Evolutionary conservation across 768 basidiomycete species (phyloP).

Genomic region (Trametes cingulata): DNA sequence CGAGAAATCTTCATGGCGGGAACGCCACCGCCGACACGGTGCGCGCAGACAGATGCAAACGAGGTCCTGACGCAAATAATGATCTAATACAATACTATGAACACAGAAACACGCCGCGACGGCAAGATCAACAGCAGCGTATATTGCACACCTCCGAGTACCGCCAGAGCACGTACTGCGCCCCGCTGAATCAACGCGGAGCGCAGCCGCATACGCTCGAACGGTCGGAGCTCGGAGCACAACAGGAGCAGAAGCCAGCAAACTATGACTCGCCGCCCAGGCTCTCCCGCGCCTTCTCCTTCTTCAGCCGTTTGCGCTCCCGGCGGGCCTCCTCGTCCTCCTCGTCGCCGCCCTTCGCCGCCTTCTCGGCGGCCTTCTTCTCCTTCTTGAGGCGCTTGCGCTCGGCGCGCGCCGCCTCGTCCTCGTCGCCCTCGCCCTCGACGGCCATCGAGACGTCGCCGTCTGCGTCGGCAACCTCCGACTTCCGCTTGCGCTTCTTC

Average conservation of each 20-base stretch:
- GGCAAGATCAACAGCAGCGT: constrained; percentile 12
- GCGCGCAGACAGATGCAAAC: not conserved
- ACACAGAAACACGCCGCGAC: constrained; percentile 9
- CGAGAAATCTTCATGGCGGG: not conserved
- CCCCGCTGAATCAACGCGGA: not conserved
- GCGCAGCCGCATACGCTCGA: not conserved
- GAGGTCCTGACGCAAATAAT: not conserved
- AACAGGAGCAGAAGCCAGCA: not conserved
- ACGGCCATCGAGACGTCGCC: constrained; percentile 45
- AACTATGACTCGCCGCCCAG: constrained; percentile 34
- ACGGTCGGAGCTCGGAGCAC: no score
- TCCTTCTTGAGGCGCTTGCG: constrained; percentile 33
- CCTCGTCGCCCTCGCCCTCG: constrained; percentile 47
- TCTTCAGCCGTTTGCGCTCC: constrained; percentile 35
- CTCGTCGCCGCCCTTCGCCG: constrained; percentile 57
- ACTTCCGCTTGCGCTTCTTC: constrained; percentile 86
- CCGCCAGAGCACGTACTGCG: not conserved
- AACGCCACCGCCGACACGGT: not conserved
- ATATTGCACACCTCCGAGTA: constrained; percentile 14
- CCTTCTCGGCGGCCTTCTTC: constrained; percentile 38
- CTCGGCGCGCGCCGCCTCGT: constrained; percentile 41
- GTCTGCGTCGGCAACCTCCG: constrained; percentile 50
- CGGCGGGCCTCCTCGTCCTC: constrained; percentile 41
- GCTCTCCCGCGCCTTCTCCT: constrained; percentile 43
- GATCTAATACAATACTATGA: constrained; percentile 10